A percentile compares a stretch with the other conserved stretches of the same genome.
Evolutionary conservation across 345 rosid species (phyloP).

Genomic region (Cardamine resedifolia): DNA sequence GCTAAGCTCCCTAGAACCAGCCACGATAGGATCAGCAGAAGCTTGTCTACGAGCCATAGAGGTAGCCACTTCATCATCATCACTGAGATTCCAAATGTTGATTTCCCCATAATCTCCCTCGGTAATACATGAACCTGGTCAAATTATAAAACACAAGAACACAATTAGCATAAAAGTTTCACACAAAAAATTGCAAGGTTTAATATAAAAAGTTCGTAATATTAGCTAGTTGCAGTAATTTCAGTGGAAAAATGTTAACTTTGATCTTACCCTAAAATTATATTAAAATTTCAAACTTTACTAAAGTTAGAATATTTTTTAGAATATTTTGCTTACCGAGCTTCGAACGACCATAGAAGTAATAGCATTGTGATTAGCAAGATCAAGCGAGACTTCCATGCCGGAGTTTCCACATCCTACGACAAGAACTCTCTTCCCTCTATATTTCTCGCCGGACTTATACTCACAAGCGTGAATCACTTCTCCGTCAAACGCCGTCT

Average conservation of each 20-base stretch:
- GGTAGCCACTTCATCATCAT: conserved; percentile 72
- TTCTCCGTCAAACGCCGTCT: too few species aligned
- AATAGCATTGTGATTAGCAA: conserved; percentile 65
- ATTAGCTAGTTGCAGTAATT: too few species aligned
- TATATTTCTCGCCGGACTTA: too few species aligned
- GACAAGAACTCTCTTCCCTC: conserved; percentile 72
- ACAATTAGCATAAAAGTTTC: conserved; percentile 9
- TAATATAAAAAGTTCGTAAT: too few species aligned
- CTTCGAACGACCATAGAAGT: conserved; percentile 83
- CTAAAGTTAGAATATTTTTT: neutral
- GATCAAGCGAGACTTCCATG: conserved; percentile 94
- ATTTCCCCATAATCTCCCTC: conserved; percentile 56
- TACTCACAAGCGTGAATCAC: too few species aligned
- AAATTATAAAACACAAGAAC: conserved; percentile 1
- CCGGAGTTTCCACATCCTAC: conserved; percentile 98
- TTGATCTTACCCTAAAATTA: too few species aligned
- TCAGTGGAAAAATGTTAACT: too few species aligned
- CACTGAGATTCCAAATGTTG: conserved; percentile 59
- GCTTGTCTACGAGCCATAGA: conserved; percentile 70
- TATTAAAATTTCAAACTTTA: neutral
- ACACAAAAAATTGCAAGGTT: too few species aligned
- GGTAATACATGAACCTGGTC: conserved; percentile 65
- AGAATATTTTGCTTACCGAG: conserved; percentile 74
- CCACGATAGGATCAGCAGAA: conserved; percentile 57
- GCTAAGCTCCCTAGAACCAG: conserved; percentile 56